These are phyloP conservation scores for Mycena leptocephala DNA, from an alignment of 768 basidiomycete species.

Conservation along the genomic window DNA sequence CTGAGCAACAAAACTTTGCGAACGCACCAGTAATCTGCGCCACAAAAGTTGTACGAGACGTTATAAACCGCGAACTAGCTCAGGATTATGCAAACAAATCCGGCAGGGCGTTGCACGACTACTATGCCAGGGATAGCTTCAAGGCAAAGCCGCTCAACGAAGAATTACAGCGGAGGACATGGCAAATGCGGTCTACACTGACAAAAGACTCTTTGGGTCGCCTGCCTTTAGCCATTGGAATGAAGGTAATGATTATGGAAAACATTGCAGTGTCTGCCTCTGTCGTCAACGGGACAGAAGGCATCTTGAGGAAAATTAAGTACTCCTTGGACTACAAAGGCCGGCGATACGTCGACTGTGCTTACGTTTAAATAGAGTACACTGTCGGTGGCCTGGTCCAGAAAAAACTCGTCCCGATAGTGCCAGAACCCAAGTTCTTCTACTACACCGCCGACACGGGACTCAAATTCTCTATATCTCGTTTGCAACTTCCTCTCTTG, in stretches of 20 bases:
- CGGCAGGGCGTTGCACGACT: background rate
- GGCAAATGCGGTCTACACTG: background rate
- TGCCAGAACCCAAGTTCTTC: no score
- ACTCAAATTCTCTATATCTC: no score
- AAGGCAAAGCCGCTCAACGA: background rate
- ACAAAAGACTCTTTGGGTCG: background rate
- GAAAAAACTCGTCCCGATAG: no score
- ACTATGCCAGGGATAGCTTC: background rate
- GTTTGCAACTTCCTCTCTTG: no score
- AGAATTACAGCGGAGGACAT: background rate
- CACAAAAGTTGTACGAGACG: background rate
- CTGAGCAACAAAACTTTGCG: background rate
- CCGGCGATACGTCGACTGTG: background rate
- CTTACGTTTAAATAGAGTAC: background rate
- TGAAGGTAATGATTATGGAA: background rate
- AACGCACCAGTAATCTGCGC: background rate
- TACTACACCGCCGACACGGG: no score
- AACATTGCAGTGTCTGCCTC: background rate
- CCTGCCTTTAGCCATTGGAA: background rate
- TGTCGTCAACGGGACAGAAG: background rate
- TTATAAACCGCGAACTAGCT: background rate
- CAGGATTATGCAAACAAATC: background rate
- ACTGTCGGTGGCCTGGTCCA: no score
- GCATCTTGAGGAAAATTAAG: background rate
- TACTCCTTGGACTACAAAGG: background rate